These are phyloP conservation scores for Pneumocystis oryctolagi DNA, from an alignment of 1,139 yeast genomes.

Conservation along the genomic window DNA sequence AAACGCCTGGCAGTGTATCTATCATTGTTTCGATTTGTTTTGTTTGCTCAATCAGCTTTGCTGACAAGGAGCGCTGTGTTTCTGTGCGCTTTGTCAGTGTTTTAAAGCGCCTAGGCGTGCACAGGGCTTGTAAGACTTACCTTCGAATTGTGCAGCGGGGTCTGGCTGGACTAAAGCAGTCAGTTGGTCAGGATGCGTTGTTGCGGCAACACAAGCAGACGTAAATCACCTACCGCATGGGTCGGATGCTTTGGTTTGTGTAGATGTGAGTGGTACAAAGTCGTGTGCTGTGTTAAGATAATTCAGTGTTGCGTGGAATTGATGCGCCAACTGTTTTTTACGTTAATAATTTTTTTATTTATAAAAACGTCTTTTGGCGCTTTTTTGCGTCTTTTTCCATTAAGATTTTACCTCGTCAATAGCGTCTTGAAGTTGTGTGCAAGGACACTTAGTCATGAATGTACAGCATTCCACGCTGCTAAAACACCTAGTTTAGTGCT, in stretches of 20 bases:
- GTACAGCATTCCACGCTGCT: background rate
- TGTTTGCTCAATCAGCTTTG: conserved; percentile 71
- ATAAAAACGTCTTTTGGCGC: too few relatives aligned
- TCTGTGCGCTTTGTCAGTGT: too few relatives aligned
- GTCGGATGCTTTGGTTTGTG: conserved; percentile 41
- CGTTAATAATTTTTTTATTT: background rate
- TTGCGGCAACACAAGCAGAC: background rate
- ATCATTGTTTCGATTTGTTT: conserved; percentile 76
- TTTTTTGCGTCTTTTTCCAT: too few relatives aligned
- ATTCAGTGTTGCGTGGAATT: conserved; percentile 78
- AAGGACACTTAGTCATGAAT: background rate
- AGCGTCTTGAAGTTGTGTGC: conserved; percentile 78
- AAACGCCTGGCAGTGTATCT: conserved; percentile 85
- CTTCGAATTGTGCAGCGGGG: background rate
- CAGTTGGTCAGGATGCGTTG: background rate
- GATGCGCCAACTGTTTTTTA: conserved; percentile 51
- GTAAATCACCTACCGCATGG: conserved; percentile 25
- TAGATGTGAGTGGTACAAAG: conserved; percentile 33
- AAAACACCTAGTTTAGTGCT: too few relatives aligned
- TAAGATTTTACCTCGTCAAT: conserved; percentile 43
- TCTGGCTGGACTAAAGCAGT: background rate
- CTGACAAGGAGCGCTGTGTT: conserved; percentile 41
- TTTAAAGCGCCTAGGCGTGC: too few relatives aligned
- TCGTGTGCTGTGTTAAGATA: conserved; percentile 65
- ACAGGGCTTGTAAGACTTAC: background rate